Evolutionary conservation across 2,329 filamentous ascomycete species (phyloP).

Genomic region (Orbilia javanica): DNA sequence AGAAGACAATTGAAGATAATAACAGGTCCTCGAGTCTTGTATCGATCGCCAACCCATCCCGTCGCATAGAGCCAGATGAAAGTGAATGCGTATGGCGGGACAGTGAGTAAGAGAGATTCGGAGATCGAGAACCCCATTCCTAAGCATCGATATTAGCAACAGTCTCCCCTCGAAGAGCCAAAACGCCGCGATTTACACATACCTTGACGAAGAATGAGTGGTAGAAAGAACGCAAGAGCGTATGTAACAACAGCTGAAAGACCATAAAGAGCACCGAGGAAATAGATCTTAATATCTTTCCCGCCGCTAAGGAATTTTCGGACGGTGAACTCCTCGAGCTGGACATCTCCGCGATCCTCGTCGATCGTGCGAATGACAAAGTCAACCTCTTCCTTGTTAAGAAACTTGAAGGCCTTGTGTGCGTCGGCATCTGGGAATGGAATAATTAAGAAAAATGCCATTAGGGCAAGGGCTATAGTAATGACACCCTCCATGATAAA

Average conservation of each 20-base stretch:
- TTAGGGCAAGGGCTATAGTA: constrained; percentile 70
- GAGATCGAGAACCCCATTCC: constrained; percentile 76
- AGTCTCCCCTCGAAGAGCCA: background rate
- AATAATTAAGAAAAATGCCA: constrained; percentile 72
- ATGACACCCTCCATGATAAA: constrained; percentile 65
- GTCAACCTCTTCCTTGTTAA: constrained; percentile 68
- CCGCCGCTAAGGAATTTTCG: constrained; percentile 74
- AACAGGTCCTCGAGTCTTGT: constrained; percentile 75
- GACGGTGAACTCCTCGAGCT: constrained; percentile 68
- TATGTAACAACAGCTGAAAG: constrained; percentile 79
- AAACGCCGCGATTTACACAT: constrained; percentile 59
- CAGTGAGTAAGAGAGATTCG: constrained; percentile 77
- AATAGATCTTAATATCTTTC: constrained; percentile 40
- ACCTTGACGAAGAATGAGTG: constrained; percentile 75
- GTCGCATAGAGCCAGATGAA: constrained; percentile 73
- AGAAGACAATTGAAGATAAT: constrained; percentile 76
- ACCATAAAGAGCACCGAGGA: constrained; percentile 72
- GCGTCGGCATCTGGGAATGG: constrained; percentile 74
- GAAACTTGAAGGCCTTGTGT: constrained; percentile 67
- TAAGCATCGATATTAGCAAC: background rate
- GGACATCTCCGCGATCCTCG: constrained; percentile 71
- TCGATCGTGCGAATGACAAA: constrained; percentile 67
- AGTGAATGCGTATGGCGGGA: constrained; percentile 76
- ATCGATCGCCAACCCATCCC: constrained; percentile 76
- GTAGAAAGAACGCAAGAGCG: constrained; percentile 81